Base-by-base conservation (phyloP, 116 monocot species). In the Iris pallida region DNA sequence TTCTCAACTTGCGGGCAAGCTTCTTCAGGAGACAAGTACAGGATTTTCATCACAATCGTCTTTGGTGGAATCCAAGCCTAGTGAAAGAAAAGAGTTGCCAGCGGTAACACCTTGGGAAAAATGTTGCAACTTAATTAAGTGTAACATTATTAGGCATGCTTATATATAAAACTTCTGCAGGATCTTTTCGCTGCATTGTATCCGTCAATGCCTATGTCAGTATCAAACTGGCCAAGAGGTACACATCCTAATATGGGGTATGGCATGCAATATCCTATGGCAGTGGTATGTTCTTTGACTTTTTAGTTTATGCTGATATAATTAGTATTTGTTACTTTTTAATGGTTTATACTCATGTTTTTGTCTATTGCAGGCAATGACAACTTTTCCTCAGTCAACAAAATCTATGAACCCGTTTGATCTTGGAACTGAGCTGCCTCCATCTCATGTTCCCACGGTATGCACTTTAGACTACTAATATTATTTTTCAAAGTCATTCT, bases 341-440 rank as follows among this genome's bases (percentile, higher is more conserved):
- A 13, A 66, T 66, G 43, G 17, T 44, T 3, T 42, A 11, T 66
- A 40, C 13, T 4, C 49, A 8, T 18, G 18, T 18, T 54, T 67
- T 61, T 47, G 63, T 1, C 53, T 75, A 51, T 78, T 72, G 40
- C 79, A 86, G 90, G 53, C 75, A 59, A 66, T 76, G 77, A 75
- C 76, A 45, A 59, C 82, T 15, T 84, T 64, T 66, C 72, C 82
- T 10, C 79, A 71, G 41, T 42, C 71, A 43, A 14, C 85, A 60
- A 84, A 56, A 64, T 80, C 92, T 54, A 71, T 67, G 42, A 97
- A 97, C 54, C 97, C 97, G 63, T 97, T 97, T 85, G 92, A 97
- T 81, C 8, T 89, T 71, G 80, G 65, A 7, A 81, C 73, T 67
- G 89, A 85, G 47, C 51, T 81, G 57, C 71, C 66, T 72, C 46